Conservation (phyloP, 805 yeast species). For the Cyberlindnera galapagoensis region DNA sequence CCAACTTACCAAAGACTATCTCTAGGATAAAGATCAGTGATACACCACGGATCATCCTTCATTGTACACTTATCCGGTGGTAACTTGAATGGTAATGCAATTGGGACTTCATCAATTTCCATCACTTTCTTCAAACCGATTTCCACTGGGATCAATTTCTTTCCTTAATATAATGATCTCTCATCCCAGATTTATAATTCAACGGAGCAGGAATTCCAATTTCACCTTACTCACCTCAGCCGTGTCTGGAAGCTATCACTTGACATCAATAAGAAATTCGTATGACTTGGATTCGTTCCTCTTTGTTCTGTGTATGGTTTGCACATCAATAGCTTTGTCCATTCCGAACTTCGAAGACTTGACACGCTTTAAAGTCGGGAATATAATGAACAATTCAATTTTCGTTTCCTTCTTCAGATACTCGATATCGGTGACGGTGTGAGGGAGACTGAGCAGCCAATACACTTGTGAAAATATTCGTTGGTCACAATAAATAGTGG, state of each 20-base stretch:
- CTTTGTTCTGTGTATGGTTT: constrained; percentile 25
- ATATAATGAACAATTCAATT: constrained; percentile 33
- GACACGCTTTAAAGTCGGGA: constrained; percentile 38
- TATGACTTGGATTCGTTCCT: constrained; percentile 48
- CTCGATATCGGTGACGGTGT: constrained; percentile 16
- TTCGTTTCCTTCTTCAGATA: constrained; percentile 13
- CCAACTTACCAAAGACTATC: too few species aligned
- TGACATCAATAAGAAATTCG: constrained; percentile 57
- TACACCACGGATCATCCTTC: constrained; percentile 46
- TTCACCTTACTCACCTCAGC: constrained; percentile 67
- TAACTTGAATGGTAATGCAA: constrained; percentile 47
- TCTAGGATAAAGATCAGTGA: too few species aligned
- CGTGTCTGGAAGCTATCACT: constrained; percentile 43
- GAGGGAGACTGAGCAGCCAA: too few species aligned
- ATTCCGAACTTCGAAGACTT: constrained; percentile 37
- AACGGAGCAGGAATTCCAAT: too few species aligned
- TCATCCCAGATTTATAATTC: constrained; percentile 27
- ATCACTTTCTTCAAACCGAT: constrained; percentile 26
- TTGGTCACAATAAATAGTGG: too few species aligned
- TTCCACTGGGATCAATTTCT: constrained; percentile 37
- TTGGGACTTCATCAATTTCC: constrained; percentile 15
- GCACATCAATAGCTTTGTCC: constrained; percentile 27
- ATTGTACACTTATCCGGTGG: constrained; percentile 39
- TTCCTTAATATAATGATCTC: constrained; percentile 18
- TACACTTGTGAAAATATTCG: too few species aligned